Percentiles rank a stretch among this genome's conserved stretches.
Evolutionary conservation across 2,329 filamentous ascomycete species (phyloP).

Genomic region (Gaeumannomyces tritici): DNA sequence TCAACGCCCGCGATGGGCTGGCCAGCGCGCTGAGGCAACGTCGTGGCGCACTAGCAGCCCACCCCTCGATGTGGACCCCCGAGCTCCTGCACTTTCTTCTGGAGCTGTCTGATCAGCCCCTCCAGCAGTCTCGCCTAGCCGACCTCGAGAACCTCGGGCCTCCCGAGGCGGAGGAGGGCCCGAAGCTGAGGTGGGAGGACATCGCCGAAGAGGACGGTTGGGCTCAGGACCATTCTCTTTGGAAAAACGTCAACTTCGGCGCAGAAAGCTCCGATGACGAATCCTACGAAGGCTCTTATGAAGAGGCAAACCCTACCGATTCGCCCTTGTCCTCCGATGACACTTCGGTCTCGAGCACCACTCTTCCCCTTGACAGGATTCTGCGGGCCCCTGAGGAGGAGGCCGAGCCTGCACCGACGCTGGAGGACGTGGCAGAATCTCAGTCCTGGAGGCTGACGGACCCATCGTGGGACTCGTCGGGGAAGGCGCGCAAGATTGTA

Average conservation of each 20-base stretch:
- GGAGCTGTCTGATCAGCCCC: conserved; percentile 71
- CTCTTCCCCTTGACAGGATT: conserved; percentile 13
- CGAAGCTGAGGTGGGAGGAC: conserved; percentile 65
- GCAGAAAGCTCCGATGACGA: conserved; percentile 58
- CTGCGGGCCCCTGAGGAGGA: not conserved
- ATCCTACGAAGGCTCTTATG: conserved; percentile 17
- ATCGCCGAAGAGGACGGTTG: conserved; percentile 70
- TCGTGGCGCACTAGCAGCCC: conserved; percentile 12
- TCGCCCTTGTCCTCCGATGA: conserved; percentile 14
- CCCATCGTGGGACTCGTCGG: conserved; percentile 16
- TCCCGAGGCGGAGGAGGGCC: conserved; percentile 29
- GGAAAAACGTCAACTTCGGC: conserved; percentile 57
- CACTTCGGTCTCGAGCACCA: conserved; percentile 18
- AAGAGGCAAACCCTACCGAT: conserved; percentile 20
- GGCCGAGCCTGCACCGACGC: conserved; percentile 4
- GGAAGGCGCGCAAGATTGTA: conserved; percentile 26
- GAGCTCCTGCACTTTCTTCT: conserved; percentile 73
- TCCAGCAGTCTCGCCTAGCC: conserved; percentile 56
- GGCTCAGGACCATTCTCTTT: conserved; percentile 55
- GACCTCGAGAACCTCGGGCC: conserved; percentile 47
- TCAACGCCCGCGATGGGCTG: conserved; percentile 70
- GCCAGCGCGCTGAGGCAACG: conserved; percentile 55
- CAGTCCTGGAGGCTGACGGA: conserved; percentile 34
- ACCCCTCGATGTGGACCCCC: conserved; percentile 57
- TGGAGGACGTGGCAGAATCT: conserved; percentile 28